Conservation (phyloP, 2,329 filamentous ascomycete genomes). For the Fusarium abutilonis region DNA sequence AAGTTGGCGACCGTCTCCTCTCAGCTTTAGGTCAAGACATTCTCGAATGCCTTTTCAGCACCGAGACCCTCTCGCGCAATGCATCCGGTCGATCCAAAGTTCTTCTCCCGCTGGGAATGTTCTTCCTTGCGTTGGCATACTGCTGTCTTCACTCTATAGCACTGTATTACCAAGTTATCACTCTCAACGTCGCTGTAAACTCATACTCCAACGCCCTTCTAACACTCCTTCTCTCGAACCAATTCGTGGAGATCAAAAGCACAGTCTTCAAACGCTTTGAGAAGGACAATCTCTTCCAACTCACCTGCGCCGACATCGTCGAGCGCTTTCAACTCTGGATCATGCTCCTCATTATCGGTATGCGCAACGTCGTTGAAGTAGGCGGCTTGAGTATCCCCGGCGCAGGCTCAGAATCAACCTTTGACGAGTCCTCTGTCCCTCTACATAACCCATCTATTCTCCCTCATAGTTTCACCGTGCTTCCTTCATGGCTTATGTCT, state of each 20-base stretch:
- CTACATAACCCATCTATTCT: conserved; percentile 78
- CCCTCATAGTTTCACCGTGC: conserved; percentile 87
- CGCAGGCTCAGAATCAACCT: conserved; percentile 59
- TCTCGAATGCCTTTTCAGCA: conserved; percentile 92
- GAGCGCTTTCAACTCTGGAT: conserved; percentile 98
- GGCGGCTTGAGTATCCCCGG: conserved; percentile 78
- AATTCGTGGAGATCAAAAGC: conserved; percentile 98
- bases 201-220: conserved; percentile 97
- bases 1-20: conserved; percentile 89
- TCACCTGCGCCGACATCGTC: conserved; percentile 95
- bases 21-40: conserved; percentile 95
- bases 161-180: conserved; percentile 97
- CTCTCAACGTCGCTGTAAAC: conserved; percentile 96
- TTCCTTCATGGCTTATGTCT: conserved; percentile 80
- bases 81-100: conserved; percentile 91
- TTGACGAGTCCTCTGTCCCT: conserved; percentile 64
- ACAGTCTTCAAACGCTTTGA: conserved; percentile 99
- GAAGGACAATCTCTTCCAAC: conserved; percentile 95
- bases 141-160: conserved; percentile 88
- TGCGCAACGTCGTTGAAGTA: conserved; percentile 95
- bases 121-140: conserved; percentile 84
- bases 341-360: conserved; percentile 94
- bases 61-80: conserved; percentile 89
- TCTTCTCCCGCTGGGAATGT: conserved; percentile 88
- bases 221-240: conserved; percentile 92